Conservation (phyloP, 257 asterid genomes). For the Solanum acaule region DNA sequence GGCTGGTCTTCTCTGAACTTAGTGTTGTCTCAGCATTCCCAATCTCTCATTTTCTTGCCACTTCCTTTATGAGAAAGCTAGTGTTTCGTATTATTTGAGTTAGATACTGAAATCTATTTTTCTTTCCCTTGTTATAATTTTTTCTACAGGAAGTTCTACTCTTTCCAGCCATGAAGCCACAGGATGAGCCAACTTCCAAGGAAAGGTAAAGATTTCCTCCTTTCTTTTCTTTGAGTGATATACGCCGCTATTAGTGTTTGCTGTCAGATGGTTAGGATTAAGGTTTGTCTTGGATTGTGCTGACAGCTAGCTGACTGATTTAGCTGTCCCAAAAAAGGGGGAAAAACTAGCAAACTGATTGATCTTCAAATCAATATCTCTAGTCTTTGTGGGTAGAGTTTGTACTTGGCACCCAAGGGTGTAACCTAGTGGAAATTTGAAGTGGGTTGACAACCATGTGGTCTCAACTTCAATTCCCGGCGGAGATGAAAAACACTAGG, state of each 20-base stretch:
- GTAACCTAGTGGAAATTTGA: neutral
- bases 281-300: neutral
- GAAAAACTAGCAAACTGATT: neutral
- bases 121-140: neutral
- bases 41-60: neutral
- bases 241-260: neutral
- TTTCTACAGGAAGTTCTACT: conserved; percentile 69
- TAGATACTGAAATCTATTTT: neutral
- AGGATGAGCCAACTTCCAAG: conserved; percentile 52
- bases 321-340: neutral
- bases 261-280: neutral
- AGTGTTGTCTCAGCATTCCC: neutral
- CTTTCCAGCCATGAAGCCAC: conserved; percentile 92
- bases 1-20: neutral
- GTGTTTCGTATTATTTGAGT: neutral
- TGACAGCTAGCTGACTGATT: neutral
- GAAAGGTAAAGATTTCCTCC: conserved; percentile 31
- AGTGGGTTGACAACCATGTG: neutral
- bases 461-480: neutral
- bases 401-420: neutral
- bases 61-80: neutral
- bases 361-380: neutral
- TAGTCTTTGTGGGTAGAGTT: neutral
- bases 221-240: neutral
- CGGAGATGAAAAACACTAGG: neutral